Conservation (phyloP, 1,284 basidiomycete genomes). For the Flammula alnicola region DNA sequence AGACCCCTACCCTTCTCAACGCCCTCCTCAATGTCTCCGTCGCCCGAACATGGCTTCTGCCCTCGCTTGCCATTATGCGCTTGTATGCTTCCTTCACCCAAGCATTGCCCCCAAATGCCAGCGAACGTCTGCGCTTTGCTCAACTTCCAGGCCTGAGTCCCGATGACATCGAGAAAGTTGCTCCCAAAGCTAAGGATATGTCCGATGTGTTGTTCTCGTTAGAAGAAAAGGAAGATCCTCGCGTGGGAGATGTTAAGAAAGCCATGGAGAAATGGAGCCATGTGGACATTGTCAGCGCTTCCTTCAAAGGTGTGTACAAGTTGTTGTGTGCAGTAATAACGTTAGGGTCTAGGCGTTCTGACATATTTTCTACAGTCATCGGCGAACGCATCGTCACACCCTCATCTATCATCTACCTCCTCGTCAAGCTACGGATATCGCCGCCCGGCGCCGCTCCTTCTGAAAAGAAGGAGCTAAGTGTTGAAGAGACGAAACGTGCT, state of each 20-base stretch:
- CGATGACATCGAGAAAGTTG: constrained; percentile 48
- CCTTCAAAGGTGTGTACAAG: constrained; percentile 78
- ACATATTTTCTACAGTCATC: constrained; percentile 62
- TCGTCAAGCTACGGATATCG: constrained; percentile 79
- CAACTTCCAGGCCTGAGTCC: constrained; percentile 79
- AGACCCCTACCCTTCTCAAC: constrained; percentile 76
- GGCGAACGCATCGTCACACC: constrained; percentile 91
- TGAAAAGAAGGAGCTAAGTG: constrained; percentile 41
- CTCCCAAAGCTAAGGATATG: constrained; percentile 46
- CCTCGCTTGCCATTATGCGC: constrained; percentile 80
- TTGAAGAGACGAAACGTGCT: constrained; percentile 55
- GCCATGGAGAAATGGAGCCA: constrained; percentile 79
- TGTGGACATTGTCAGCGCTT: constrained; percentile 83
- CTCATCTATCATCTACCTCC: constrained; percentile 87
- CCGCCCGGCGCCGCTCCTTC: constrained; percentile 44
- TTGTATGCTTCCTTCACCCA: constrained; percentile 88
- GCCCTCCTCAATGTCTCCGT: constrained; percentile 85
- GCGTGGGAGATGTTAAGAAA: constrained; percentile 66
- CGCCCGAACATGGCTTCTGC: constrained; percentile 90
- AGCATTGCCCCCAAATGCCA: constrained; percentile 68
- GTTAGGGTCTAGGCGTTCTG: too few species aligned
- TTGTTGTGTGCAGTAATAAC: constrained; percentile 2
- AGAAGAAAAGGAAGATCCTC: constrained; percentile 56
- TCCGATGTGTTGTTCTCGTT: constrained; percentile 54
- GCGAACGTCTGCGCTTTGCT: constrained; percentile 53